Evolutionary conservation across 2,329 filamentous ascomycete species (phyloP), one percentile per base, ranked within the genome.

Genomic region (Huntiella moniliformis): DNA sequence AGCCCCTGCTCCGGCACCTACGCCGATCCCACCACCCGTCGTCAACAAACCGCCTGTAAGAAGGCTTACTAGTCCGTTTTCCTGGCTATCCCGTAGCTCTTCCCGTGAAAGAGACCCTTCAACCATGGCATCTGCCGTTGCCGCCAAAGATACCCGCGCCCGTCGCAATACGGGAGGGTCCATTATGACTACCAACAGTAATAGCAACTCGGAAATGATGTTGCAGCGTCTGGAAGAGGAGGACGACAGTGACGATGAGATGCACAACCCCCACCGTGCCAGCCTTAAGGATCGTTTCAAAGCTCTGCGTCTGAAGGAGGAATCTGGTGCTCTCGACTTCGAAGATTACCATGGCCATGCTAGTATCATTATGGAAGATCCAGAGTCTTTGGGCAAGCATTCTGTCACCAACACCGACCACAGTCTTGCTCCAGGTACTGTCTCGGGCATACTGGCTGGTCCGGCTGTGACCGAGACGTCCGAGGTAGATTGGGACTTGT

Each of bases 401-500:
- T 55, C 58, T 16, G 76, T 80, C 5, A 64, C 73, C 0, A 74
- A 69, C 3, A 70, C 84, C 12, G 83, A 84, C 53, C 69, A 71
- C 3, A 76, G 71, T 47, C 66, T 95, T 38, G 78, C 85, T 1
- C 87, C 87, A 0, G 87, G 87, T 1, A 95, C 87, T 1, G 85
- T 81, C 5, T 79, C 84, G 8, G 87, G 88, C 4, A 75, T 87
- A 37, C 79, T 79, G 17, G 77, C 79, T 16, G 82, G 82, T 1
- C 82, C 81, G 6, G 79, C 83, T 3, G 75, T 77, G 16, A 70
- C 78, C 51, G 63, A 65, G 11, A 82, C 87, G 55, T 67, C 69
- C 12, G 79, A 83, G 17, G 91, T 98, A n/a, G 86, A 98, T 58
- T 98, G 91, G 91, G 91, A 98, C 60, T 65, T 98, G 35, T 98